phyloP scores from a whole-genome alignment of 2,329 filamentous ascomycete species.

The Penicillium olsonii region DNA sequence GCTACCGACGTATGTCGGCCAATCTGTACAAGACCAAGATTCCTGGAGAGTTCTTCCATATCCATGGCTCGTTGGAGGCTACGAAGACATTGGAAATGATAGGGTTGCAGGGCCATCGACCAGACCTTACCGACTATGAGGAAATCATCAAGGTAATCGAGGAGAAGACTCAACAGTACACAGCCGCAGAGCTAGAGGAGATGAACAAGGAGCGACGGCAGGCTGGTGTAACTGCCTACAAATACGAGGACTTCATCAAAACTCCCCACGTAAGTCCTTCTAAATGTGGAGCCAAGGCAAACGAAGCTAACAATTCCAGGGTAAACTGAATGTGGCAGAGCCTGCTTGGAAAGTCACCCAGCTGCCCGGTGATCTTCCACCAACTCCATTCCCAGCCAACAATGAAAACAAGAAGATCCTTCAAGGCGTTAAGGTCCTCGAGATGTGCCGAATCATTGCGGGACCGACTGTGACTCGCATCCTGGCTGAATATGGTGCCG shows the following conservation, averaged over 20 bases:
- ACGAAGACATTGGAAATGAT: slow-evolving; percentile 70
- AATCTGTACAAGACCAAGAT: slow-evolving; percentile 70
- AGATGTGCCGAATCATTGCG: slow-evolving; percentile 74
- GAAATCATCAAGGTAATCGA: slow-evolving; percentile 63
- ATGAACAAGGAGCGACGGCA: slow-evolving; percentile 60
- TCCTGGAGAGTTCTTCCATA: slow-evolving; percentile 70
- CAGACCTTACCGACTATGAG: slow-evolving; percentile 62
- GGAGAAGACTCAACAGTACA: slow-evolving; percentile 57
- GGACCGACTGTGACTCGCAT: slow-evolving; percentile 71
- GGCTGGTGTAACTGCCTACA: slow-evolving; percentile 62
- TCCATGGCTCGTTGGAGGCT: slow-evolving; percentile 73
- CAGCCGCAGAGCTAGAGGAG: slow-evolving; percentile 56
- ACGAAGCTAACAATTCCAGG: slow-evolving; percentile 16
- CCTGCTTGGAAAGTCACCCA: slow-evolving; percentile 39
- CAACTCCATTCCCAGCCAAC: slow-evolving; percentile 31
- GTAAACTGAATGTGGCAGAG: slow-evolving; percentile 37
- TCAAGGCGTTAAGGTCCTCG: slow-evolving; percentile 69
- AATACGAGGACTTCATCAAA: slow-evolving; percentile 59
- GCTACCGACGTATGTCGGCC: slow-evolving; percentile 71
- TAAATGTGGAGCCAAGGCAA: not conserved
- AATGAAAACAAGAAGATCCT: slow-evolving; percentile 41
- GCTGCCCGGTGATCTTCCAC: slow-evolving; percentile 29
- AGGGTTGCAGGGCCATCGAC: slow-evolving; percentile 62
- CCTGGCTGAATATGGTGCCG: slow-evolving; percentile 73
- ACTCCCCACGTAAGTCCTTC: slow-evolving; percentile 54